Evolutionary conservation across 345 rosid genomes (phyloP), one percentile per base, ranked within the genome.

Genomic region (Conringia planisiliqua): DNA sequence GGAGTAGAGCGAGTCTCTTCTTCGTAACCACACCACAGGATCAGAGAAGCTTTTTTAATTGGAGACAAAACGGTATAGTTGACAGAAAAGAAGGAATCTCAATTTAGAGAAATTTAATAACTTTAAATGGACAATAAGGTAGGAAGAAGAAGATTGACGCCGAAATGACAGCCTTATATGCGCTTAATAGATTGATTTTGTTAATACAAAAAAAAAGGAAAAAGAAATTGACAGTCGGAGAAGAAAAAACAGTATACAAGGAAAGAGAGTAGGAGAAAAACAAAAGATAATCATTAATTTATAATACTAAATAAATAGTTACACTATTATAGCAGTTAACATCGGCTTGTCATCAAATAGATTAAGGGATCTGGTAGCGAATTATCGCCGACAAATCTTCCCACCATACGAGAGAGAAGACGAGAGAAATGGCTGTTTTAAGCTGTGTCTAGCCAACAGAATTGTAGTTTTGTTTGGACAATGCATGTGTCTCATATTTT

Each of bases 301-400:
- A 4, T 57, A 64, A 71, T 60, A 27, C 66, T 48, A 20, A 9
- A 20, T 22, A 50, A 32, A 32, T n/a, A 32, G 0, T 32, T 32
- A 22, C 56, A 50, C 30, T 27, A 17, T 47, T 27, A 36, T 5
- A 58, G 78, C 39, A 74, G 47, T 18, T 48, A 38, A 67, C 38
- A 58, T 66, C 35, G 73, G 30, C 27, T 58, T 66, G 66, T 58
- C 32, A 42, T 58, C 26, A 66, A 58, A 39, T 47, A 7, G 54
- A 74, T 65, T 65, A 44, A 61, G 32, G 64, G 63, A 74, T 46
- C 32, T 74, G 26, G 48, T 66, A 67, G 52, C 68, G 55, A 59
- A 67, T 66, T 59, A 75, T 17, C 61, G 78, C 78, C 78, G 67
- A 74, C 78, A 74, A 74, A 74, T 73, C 71, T 73, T 73, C 71